Evolutionary conservation across 2,329 filamentous ascomycete species (phyloP).

Genomic region (Clonostachys byssicola): DNA sequence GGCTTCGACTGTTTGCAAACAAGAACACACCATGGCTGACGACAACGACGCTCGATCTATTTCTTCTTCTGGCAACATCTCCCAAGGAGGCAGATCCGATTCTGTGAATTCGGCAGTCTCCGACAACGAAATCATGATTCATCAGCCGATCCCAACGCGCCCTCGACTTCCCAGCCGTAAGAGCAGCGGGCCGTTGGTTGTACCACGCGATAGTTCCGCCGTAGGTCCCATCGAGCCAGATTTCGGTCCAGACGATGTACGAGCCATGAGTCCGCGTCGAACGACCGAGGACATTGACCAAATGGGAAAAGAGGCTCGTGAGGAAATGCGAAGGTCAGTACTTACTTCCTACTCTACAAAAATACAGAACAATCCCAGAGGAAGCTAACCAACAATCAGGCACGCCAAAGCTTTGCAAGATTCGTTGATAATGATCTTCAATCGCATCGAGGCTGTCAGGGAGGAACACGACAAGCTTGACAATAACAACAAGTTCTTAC

Average conservation of each 20-base stretch:
- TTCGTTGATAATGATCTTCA: constrained; percentile 82
- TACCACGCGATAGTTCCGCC: constrained; percentile 70
- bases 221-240: constrained; percentile 70
- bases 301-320: constrained; percentile 77
- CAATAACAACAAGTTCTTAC: constrained; percentile 92
- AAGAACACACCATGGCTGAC: constrained; percentile 9
- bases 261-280: constrained; percentile 89
- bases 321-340: constrained; percentile 53
- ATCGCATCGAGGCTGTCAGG: constrained; percentile 90
- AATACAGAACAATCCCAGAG: neutral
- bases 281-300: constrained; percentile 89
- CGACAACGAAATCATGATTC: constrained; percentile 35
- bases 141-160: constrained; percentile 50
- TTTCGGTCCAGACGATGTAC: constrained; percentile 81
- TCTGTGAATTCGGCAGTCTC: constrained; percentile 18
- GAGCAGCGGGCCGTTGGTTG: constrained; percentile 78
- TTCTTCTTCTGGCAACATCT: constrained; percentile 13
- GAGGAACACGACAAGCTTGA: constrained; percentile 96
- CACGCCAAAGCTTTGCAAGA: constrained; percentile 87
- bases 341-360: too few relatives aligned
- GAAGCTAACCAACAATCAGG: constrained; percentile 36
- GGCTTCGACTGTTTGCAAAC: too few relatives aligned
- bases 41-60: constrained; percentile 10
- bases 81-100: constrained; percentile 30
- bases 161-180: constrained; percentile 70